Conservation (phyloP, 1,139 yeast genomes). For the Debaryomycetaceae sp. region DNA sequence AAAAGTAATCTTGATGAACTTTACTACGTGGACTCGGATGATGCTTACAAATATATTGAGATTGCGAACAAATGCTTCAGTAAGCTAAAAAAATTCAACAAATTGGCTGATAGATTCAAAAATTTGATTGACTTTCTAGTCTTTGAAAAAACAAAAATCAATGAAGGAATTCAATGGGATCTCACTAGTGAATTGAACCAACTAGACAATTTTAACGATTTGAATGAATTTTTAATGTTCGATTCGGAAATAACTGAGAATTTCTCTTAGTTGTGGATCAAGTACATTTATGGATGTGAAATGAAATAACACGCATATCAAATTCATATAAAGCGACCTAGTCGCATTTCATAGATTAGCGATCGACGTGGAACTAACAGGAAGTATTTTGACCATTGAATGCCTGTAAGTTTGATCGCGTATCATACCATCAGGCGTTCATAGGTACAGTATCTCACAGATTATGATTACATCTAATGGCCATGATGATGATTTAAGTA, state of each 20-base stretch:
- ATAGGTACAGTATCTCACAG: no score
- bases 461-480: no score
- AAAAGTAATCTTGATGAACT: constrained; percentile 36
- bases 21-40: constrained; percentile 6
- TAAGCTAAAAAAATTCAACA: constrained; percentile 39
- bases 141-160: constrained; percentile 7
- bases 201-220: background rate
- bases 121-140: constrained; percentile 39
- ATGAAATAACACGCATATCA: no score
- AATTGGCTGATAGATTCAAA: constrained; percentile 48
- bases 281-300: no score
- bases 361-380: no score
- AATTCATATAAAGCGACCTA: no score
- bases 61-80: constrained; percentile 40
- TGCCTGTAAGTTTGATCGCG: no score
- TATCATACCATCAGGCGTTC: no score
- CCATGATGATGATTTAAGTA: no score
- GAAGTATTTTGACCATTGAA: no score
- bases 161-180: background rate
- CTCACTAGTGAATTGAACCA: background rate
- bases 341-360: no score
- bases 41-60: constrained; percentile 25
- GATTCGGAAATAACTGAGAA: background rate
- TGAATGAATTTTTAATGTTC: background rate
- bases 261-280: no score